A percentile compares a stretch with the other conserved stretches of the same genome.
phyloP scores from a whole-genome alignment of 768 basidiomycete species.

The Strobilomyces confusus region DNA sequence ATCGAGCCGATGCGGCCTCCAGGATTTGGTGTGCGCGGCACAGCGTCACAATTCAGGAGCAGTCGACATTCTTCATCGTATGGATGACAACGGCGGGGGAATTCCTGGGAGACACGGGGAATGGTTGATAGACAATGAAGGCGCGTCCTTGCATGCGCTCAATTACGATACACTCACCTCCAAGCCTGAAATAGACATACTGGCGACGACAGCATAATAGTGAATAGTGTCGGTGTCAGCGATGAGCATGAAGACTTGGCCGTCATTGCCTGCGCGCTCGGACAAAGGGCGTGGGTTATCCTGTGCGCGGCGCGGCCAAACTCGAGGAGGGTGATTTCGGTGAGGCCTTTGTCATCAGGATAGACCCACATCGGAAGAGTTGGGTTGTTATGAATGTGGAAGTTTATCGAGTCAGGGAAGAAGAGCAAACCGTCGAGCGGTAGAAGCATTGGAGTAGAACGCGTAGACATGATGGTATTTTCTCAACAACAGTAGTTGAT shows the following conservation, averaged over 20 bases:
- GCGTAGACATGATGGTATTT: background rate
- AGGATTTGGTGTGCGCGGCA: too few relatives aligned
- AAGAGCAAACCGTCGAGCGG: background rate
- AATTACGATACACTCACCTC: slow-evolving; percentile 23
- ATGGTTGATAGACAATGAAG: slow-evolving; percentile 23
- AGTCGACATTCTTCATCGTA: slow-evolving; percentile 25
- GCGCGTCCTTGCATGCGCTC: slow-evolving; percentile 18
- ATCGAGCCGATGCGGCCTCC: too few relatives aligned
- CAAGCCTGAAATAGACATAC: slow-evolving; percentile 39
- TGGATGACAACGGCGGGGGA: slow-evolving; percentile 35
- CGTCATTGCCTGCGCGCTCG: background rate
- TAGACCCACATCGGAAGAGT: background rate
- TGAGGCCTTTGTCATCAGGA: background rate
- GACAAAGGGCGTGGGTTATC: background rate
- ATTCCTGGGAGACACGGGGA: slow-evolving; percentile 38
- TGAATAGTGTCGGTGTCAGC: slow-evolving; percentile 17
- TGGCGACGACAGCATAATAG: slow-evolving; percentile 29
- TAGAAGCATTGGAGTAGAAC: background rate
- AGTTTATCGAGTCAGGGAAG: background rate
- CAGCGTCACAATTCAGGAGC: too few relatives aligned
- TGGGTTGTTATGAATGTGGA: background rate
- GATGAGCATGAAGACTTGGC: slow-evolving; percentile 17
- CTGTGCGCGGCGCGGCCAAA: background rate
- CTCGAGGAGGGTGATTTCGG: background rate
- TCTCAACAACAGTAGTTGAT: too few relatives aligned